Evolutionary conservation across 1,139 yeast genomes (phyloP).

Genomic region (Debaryomyces fabryi): DNA sequence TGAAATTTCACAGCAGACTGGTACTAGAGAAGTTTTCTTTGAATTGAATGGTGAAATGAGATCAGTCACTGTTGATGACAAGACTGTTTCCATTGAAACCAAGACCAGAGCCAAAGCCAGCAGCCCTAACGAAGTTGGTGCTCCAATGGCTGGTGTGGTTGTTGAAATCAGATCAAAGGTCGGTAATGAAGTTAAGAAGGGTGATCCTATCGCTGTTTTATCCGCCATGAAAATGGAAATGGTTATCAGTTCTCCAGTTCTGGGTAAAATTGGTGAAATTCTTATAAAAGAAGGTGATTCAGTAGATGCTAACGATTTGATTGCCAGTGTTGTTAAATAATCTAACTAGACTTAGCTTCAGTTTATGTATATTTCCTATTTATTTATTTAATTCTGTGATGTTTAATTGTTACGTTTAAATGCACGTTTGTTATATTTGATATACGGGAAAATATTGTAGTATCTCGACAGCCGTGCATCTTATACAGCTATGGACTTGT

Average conservation of each 20-base stretch:
- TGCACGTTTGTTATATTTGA: not conserved
- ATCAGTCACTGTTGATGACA: conserved; percentile 90
- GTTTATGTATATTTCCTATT: not conserved
- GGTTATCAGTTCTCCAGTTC: conserved; percentile 91
- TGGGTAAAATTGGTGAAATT: conserved; percentile 80
- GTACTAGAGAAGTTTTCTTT: conserved; percentile 94
- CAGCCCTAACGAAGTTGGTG: conserved; percentile 92
- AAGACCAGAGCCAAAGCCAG: conserved; percentile 91
- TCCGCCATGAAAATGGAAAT: conserved; percentile 99
- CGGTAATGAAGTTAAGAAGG: conserved; percentile 90
- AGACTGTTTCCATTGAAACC: conserved; percentile 80
- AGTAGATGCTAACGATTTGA: conserved; percentile 89
- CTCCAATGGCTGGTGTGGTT: conserved; percentile 99
- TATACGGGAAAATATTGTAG: not conserved
- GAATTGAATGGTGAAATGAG: conserved; percentile 98
- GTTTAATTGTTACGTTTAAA: not conserved
- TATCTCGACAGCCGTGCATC: not conserved
- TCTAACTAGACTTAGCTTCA: not conserved
- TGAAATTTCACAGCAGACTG: conserved; percentile 81
- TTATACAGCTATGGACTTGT: not conserved
- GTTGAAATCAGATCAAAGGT: conserved; percentile 90
- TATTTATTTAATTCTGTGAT: conserved; percentile 6
- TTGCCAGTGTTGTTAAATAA: conserved; percentile 42
- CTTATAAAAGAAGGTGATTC: conserved; percentile 88
- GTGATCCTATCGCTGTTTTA: conserved; percentile 91